A percentile compares a stretch with the other conserved stretches of the same genome.
phyloP scores from a whole-genome alignment of 768 basidiomycete species.

The Podaxis sp. region DNA sequence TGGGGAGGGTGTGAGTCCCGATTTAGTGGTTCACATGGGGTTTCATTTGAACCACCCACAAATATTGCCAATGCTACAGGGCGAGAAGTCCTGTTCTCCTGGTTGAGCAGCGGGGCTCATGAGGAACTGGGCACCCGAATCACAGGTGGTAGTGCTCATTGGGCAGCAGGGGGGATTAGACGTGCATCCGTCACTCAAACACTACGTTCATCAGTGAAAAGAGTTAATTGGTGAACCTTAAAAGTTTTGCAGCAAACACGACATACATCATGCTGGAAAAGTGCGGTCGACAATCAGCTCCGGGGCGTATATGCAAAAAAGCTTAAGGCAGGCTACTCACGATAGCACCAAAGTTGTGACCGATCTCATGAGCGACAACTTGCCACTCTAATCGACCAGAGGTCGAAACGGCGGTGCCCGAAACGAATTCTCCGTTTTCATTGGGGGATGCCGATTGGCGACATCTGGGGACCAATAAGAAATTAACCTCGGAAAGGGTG shows the following conservation, averaged over 20 bases:
- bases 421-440: slow-evolving; percentile 50
- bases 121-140: slow-evolving; percentile 67
- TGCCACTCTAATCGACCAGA: slow-evolving; percentile 78
- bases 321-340: slow-evolving; percentile 39
- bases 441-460: slow-evolving; percentile 49
- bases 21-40: neutral
- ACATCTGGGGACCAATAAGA: slow-evolving; percentile 38
- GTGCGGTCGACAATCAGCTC: slow-evolving; percentile 4
- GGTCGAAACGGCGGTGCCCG: slow-evolving; percentile 82
- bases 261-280: slow-evolving; percentile 55
- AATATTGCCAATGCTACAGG: slow-evolving; percentile 81
- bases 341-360: slow-evolving; percentile 89
- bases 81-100: slow-evolving; percentile 70
- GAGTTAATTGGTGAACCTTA: slow-evolving; percentile 4
- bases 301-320: neutral
- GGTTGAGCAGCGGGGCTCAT: slow-evolving; percentile 78
- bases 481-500: neutral
- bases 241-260: neutral
- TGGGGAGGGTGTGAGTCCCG: neutral
- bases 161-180: slow-evolving; percentile 67
- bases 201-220: slow-evolving; percentile 35
- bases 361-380: slow-evolving; percentile 79
- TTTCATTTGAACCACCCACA: slow-evolving; percentile 45
- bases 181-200: slow-evolving; percentile 58
- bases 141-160: slow-evolving; percentile 52